Conservation (phyloP, 1,284 basidiomycete species). For the Tylopilus sp. region DNA sequence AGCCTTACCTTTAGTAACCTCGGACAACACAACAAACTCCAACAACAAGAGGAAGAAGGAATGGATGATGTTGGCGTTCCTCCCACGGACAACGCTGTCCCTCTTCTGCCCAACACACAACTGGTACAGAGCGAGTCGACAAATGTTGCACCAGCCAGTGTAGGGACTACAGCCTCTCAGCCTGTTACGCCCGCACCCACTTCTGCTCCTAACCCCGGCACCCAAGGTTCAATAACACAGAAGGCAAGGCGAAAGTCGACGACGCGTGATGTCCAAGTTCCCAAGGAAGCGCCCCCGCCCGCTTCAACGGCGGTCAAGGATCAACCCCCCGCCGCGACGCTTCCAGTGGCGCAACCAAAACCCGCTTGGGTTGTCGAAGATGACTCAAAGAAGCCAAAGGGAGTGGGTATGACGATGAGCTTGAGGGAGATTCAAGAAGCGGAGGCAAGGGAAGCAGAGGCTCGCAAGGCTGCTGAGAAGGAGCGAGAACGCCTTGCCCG, state of each 20-base stretch:
- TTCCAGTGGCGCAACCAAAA: constrained; percentile 38
- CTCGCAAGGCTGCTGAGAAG: constrained; percentile 64
- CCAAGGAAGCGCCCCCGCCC: constrained; percentile 20
- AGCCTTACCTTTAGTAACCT: constrained; percentile 55
- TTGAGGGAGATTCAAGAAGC: constrained; percentile 95
- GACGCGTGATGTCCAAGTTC: constrained; percentile 24
- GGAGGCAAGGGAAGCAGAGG: constrained; percentile 80
- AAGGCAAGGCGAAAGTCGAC: constrained; percentile 34
- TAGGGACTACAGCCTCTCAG: constrained; percentile 8
- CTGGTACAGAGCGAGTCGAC: constrained; percentile 14
- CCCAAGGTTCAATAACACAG: constrained; percentile 11
- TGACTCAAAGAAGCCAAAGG: constrained; percentile 53
- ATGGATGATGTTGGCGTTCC: constrained; percentile 9
- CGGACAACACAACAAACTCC: constrained; percentile 53
- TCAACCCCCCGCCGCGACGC: constrained; percentile 25
- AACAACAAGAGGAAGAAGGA: constrained; percentile 23
- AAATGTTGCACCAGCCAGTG: constrained; percentile 11
- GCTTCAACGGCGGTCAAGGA: constrained; percentile 19
- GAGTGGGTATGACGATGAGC: constrained; percentile 51
- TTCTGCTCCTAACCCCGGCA: constrained; percentile 2
- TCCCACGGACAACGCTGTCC: constrained; percentile 13
- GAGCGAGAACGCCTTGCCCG: constrained; percentile 60
- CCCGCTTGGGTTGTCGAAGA: constrained; percentile 64
- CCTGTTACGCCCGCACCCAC: constrained; percentile 7
- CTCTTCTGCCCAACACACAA: constrained; percentile 9